These are phyloP conservation scores for Tuber melanosporum DNA, from an alignment of 495 filamentous ascomycete genomes.

Conservation along the genomic window DNA sequence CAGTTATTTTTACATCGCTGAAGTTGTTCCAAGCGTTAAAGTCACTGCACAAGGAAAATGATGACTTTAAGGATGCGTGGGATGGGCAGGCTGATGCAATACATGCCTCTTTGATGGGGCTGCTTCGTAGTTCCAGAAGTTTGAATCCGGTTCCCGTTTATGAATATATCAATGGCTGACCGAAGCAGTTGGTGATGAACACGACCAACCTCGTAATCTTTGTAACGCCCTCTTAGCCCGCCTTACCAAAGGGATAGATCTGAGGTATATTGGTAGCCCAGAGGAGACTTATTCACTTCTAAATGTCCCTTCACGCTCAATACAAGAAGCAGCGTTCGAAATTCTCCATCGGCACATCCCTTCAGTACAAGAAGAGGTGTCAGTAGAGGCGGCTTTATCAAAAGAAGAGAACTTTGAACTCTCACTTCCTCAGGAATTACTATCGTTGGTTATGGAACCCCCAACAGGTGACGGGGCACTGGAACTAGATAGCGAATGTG, in stretches of 20 bases:
- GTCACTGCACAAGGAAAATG: conserved; percentile 56
- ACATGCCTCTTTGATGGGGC: conserved; percentile 54
- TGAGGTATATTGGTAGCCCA: conserved; percentile 45
- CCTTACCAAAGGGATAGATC: conserved; percentile 54
- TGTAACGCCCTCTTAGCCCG: conserved; percentile 43
- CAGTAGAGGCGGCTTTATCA: conserved; percentile 59
- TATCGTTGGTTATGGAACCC: conserved; percentile 48
- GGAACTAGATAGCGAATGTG: conserved; percentile 18
- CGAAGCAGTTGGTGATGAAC: conserved; percentile 45
- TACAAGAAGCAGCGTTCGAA: conserved; percentile 75
- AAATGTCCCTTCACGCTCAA: conserved; percentile 62
- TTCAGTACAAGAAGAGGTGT: conserved; percentile 68
- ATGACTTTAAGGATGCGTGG: conserved; percentile 75
- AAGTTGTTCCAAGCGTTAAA: conserved; percentile 60
- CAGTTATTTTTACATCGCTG: conserved; percentile 52
- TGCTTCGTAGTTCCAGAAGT: conserved; percentile 49
- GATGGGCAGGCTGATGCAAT: conserved; percentile 48
- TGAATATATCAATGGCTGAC: background rate
- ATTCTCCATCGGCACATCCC: conserved; percentile 74
- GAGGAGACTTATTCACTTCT: conserved; percentile 59
- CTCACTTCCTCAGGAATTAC: conserved; percentile 47
- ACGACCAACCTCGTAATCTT: conserved; percentile 55
- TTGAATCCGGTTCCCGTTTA: background rate
- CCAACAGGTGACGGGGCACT: conserved; percentile 44
- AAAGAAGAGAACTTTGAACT: conserved; percentile 33